Evolutionary conservation across 495 filamentous ascomycete species (phyloP).

Genomic region (Apodospora peruviana): DNA sequence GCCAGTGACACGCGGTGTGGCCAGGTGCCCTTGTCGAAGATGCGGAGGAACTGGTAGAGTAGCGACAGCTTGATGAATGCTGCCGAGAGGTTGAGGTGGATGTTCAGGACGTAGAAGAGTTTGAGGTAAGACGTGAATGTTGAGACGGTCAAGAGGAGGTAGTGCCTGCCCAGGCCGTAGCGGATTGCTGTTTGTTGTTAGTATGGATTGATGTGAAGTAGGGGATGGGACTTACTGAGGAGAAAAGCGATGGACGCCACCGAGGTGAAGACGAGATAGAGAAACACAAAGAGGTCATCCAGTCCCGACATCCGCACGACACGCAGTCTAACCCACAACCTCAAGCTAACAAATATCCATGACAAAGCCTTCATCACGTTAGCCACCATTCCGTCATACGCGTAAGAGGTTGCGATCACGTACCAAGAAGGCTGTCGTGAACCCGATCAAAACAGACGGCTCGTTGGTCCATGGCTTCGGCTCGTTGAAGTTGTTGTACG

Average conservation of each 20-base stretch:
- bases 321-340: slow-evolving; percentile 22
- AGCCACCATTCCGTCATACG: background rate
- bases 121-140: slow-evolving; percentile 15
- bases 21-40: slow-evolving; percentile 13
- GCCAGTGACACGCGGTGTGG: slow-evolving; percentile 8
- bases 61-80: slow-evolving; percentile 27
- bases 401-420: background rate
- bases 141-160: slow-evolving; percentile 12
- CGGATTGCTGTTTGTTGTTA: slow-evolving; percentile 3
- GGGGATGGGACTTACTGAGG: slow-evolving; percentile 10
- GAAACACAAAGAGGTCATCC: slow-evolving; percentile 25
- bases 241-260: slow-evolving; percentile 19
- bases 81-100: slow-evolving; percentile 21
- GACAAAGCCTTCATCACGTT: slow-evolving; percentile 17
- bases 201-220: background rate
- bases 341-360: slow-evolving; percentile 21
- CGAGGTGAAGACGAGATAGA: slow-evolving; percentile 26
- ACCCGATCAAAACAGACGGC: slow-evolving; percentile 5
- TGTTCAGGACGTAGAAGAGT: slow-evolving; percentile 26
- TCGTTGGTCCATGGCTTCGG: slow-evolving; percentile 21
- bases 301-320: slow-evolving; percentile 20
- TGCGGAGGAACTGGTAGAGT: slow-evolving; percentile 26
- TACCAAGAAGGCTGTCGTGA: slow-evolving; percentile 13
- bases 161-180: slow-evolving; percentile 14
- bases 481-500: slow-evolving; percentile 25